Evolutionary conservation across 2,329 filamentous ascomycete species (phyloP).

Genomic region (Proliferodiscus dingleyae): DNA sequence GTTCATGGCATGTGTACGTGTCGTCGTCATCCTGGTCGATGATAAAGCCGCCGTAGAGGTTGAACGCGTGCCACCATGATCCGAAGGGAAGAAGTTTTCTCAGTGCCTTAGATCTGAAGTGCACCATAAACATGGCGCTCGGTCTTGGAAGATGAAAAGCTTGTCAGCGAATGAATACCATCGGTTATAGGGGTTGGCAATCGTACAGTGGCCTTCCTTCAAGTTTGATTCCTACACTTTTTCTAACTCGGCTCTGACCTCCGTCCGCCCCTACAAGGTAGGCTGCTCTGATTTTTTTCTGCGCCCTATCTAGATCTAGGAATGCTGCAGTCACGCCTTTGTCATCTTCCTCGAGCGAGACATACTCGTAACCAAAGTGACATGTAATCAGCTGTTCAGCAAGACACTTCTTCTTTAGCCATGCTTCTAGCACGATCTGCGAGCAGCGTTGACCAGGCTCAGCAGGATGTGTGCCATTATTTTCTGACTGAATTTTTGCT

Average conservation of each 20-base stretch:
- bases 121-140: conserved; percentile 15
- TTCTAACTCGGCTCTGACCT: conserved; percentile 35
- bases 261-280: conserved; percentile 49
- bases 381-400: conserved; percentile 22
- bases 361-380: conserved; percentile 28
- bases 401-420: conserved; percentile 27
- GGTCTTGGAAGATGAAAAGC: neutral
- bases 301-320: conserved; percentile 18
- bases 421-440: conserved; percentile 33
- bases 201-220: neutral
- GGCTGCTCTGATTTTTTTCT: conserved; percentile 18
- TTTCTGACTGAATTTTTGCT: conserved; percentile 10
- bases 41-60: conserved; percentile 21
- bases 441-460: conserved; percentile 33
- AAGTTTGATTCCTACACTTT: conserved; percentile 19
- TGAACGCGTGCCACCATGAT: conserved; percentile 21
- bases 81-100: conserved; percentile 10
- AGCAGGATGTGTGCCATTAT: conserved; percentile 31
- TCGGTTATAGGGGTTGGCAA: neutral
- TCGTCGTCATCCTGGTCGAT: conserved; percentile 20
- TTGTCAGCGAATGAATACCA: neutral
- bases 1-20: no score
- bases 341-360: conserved; percentile 2
- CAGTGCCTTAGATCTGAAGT: conserved; percentile 20
- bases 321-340: conserved; percentile 12